phyloP scores from a whole-genome alignment of 805 yeast species.

The Candida xyloterini region DNA sequence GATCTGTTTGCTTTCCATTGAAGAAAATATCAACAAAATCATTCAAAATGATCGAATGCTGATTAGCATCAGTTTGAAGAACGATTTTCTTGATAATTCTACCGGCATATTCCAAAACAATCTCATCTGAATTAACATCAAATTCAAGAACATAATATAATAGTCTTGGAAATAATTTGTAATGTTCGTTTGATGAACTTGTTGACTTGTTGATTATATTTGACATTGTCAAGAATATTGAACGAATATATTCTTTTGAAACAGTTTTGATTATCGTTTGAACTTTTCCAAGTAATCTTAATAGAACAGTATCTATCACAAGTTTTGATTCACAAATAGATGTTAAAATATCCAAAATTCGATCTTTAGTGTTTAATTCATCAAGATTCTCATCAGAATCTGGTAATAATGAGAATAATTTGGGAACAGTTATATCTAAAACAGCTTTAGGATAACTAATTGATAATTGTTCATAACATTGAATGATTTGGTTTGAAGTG shows the following conservation, averaged over 20 bases:
- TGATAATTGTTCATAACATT: constrained; percentile 52
- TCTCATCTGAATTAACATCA: constrained; percentile 19
- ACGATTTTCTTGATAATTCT: constrained; percentile 42
- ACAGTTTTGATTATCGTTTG: constrained; percentile 16
- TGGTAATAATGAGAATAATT: constrained; percentile 49
- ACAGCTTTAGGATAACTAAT: constrained; percentile 38
- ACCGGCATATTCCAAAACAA: constrained; percentile 38
- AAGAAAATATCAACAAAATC: constrained; percentile 39
- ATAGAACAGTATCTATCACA: constrained; percentile 42
- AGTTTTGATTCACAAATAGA: constrained; percentile 40
- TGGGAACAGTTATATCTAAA: constrained; percentile 50
- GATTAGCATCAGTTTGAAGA: constrained; percentile 35
- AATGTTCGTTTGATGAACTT: constrained; percentile 34
- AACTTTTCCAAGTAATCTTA: constrained; percentile 43
- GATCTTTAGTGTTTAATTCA: constrained; percentile 26
- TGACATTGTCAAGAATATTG: constrained; percentile 24
- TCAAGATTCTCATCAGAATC: constrained; percentile 21
- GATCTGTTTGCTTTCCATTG: constrained; percentile 14
- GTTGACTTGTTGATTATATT: constrained; percentile 18
- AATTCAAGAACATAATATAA: constrained; percentile 20
- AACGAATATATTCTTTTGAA: constrained; percentile 22
- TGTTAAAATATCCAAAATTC: constrained; percentile 34
- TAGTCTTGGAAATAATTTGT: constrained; percentile 42
- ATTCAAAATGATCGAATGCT: constrained; percentile 46
- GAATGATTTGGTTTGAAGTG: constrained; percentile 51